Percentiles rank a stretch among this genome's conserved stretches.
Conservation (phyloP, 345 rosid genomes). For the Eucalyptus decipiens region DNA sequence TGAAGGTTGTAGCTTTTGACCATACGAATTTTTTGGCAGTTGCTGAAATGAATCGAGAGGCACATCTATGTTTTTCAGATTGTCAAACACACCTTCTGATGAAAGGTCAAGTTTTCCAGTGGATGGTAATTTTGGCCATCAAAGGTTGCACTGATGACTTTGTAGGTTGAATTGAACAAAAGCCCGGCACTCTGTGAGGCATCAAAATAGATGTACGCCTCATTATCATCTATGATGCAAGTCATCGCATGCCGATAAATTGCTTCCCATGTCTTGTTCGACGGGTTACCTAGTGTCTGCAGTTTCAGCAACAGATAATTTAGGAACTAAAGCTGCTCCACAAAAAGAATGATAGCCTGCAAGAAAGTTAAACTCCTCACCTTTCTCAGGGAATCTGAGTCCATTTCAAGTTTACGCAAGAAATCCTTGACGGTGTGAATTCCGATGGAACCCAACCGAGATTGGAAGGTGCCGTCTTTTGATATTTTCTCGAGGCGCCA, state of each 20-base stretch:
- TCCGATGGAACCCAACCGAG: slow-evolving; percentile 8
- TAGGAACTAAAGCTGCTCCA: not conserved
- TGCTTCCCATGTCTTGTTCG: slow-evolving; percentile 36
- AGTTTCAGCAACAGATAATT: slow-evolving; percentile 1
- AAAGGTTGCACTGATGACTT: slow-evolving; percentile 27
- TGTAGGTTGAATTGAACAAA: slow-evolving; percentile 32
- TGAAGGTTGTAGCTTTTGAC: not conserved
- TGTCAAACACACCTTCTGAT: slow-evolving; percentile 14
- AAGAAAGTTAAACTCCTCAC: slow-evolving; percentile 36
- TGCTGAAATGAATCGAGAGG: not conserved
- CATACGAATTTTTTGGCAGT: not conserved
- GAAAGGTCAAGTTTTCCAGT: slow-evolving; percentile 9
- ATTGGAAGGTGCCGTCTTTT: slow-evolving; percentile 36
- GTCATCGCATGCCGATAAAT: slow-evolving; percentile 44
- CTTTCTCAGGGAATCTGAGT: slow-evolving; percentile 3
- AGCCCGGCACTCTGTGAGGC: slow-evolving; percentile 7
- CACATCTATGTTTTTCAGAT: not conserved
- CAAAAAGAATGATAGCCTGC: not conserved
- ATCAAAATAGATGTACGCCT: slow-evolving; percentile 22
- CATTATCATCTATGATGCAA: slow-evolving; percentile 38
- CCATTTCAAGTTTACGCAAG: not conserved
- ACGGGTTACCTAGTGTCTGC: slow-evolving; percentile 32
- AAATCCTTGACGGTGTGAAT: slow-evolving; percentile 26
- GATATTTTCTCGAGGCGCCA: slow-evolving; percentile 78
- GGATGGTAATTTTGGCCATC: slow-evolving; percentile 11